These are phyloP conservation scores for Dioscorea alata DNA, from an alignment of 106 monocot genomes.

Conservation along the genomic window DNA sequence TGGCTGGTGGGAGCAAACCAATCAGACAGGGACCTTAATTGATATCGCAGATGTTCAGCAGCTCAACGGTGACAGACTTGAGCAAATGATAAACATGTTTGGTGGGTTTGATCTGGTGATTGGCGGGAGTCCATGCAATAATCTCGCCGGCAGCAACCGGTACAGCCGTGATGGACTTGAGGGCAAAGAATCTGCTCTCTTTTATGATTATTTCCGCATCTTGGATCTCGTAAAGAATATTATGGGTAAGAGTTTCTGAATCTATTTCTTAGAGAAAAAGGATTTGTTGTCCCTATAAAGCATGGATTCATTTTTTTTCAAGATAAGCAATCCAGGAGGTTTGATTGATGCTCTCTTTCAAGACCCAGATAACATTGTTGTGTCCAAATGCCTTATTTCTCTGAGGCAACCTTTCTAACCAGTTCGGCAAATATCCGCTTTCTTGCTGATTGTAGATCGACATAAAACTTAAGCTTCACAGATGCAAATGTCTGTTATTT, in stretches of 20 bases:
- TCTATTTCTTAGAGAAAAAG: no score
- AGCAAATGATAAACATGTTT: constrained; percentile 30
- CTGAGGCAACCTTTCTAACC: no score
- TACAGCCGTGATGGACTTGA: constrained; percentile 62
- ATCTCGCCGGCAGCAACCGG: constrained; percentile 75
- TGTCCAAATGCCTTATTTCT: no score
- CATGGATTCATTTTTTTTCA: no score
- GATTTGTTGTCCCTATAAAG: no score
- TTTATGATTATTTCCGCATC: constrained; percentile 73
- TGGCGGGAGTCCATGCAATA: constrained; percentile 86
- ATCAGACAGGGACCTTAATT: constrained; percentile 49
- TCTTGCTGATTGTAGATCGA: no score
- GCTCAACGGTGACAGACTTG: constrained; percentile 23
- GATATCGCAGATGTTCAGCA: constrained; percentile 46
- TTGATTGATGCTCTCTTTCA: no score
- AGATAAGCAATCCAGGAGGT: no score
- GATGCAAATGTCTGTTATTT: no score
- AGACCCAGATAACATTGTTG: no score
- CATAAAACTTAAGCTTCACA: no score
- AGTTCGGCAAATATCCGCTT: no score
- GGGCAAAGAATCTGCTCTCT: constrained; percentile 61
- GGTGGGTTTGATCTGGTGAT: constrained; percentile 68
- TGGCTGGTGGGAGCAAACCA: constrained; percentile 71
- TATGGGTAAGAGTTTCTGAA: constrained; percentile 32
- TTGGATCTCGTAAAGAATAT: constrained; percentile 54